Percentiles rank a stretch among this genome's conserved stretches.
These are phyloP conservation scores for Pythium aristosporum DNA, from an alignment of 352 stramenopile species.

Conservation along the genomic window DNA sequence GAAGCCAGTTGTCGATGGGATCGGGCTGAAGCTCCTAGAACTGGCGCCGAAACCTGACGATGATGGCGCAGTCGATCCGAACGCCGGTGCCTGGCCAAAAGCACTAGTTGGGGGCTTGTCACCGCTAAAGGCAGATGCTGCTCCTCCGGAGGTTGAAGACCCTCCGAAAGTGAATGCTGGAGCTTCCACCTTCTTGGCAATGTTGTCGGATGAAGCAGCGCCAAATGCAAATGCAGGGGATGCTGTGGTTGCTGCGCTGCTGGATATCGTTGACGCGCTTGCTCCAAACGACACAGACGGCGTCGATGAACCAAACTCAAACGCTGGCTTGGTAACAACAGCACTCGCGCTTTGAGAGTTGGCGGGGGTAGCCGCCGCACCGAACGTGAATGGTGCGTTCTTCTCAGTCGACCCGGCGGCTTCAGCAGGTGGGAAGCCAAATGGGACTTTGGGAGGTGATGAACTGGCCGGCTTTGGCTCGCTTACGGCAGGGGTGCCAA, in stretches of 20 bases:
- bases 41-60: slow-evolving; percentile 7
- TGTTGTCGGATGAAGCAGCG: background rate
- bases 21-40: slow-evolving; percentile 1
- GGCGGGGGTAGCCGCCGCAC: background rate
- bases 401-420: background rate
- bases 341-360: background rate
- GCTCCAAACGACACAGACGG: slow-evolving; percentile 43
- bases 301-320: slow-evolving; percentile 48
- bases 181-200: slow-evolving; percentile 16
- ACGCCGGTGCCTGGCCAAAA: slow-evolving; percentile 8
- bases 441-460: background rate
- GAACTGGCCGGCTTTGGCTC: slow-evolving; percentile 8
- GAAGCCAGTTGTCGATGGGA: slow-evolving; percentile 2
- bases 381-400: slow-evolving; percentile 16
- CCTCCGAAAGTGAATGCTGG: slow-evolving; percentile 36
- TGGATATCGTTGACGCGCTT: slow-evolving; percentile 4
- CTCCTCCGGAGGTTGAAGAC: slow-evolving; percentile 4
- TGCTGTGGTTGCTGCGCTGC: background rate
- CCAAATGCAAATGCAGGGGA: slow-evolving; percentile 29
- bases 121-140: background rate
- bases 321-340: slow-evolving; percentile 26
- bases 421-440: background rate
- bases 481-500: background rate
- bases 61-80: slow-evolving; percentile 8
- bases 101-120: background rate